Percentiles rank a stretch among this genome's conserved stretches.
Conservation (phyloP, 2,329 filamentous ascomycete species). For the Fusarium nygamai region DNA sequence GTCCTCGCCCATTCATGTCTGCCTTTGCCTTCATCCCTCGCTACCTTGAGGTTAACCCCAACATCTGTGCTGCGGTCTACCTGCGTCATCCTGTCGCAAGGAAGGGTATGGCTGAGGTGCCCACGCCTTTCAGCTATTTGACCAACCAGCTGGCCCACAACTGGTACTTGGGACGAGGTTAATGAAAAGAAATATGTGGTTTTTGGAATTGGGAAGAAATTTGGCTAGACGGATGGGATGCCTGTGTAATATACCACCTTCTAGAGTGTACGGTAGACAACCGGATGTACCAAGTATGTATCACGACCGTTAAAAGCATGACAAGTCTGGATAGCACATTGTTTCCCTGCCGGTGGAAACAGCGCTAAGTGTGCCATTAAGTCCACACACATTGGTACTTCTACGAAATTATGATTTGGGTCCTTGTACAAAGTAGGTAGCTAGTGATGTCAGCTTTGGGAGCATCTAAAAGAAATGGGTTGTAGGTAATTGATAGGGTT, state of each 20-base stretch:
- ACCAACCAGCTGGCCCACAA: conserved; percentile 87
- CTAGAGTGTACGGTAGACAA: conserved; percentile 46
- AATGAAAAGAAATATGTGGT: conserved; percentile 42
- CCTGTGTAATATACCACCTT: conserved; percentile 47
- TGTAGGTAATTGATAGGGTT: not conserved
- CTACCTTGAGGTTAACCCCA: conserved; percentile 98
- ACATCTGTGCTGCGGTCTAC: conserved; percentile 95
- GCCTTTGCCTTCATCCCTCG: conserved; percentile 94
- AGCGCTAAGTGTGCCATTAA: not conserved
- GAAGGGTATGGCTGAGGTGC: conserved; percentile 81
- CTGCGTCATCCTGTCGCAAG: conserved; percentile 91
- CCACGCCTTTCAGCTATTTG: conserved; percentile 78
- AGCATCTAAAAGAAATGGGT: not conserved
- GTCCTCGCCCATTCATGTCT: conserved; percentile 84
- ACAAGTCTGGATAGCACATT: conserved; percentile 8
- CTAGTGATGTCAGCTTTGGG: not conserved
- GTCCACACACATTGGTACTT: not conserved
- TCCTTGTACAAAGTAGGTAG: not conserved
- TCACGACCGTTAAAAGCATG: conserved; percentile 42
- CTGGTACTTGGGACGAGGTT: conserved; percentile 91
- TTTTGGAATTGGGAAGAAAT: conserved; percentile 23
- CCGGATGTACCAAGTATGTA: conserved; percentile 45
- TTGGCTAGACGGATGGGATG: conserved; percentile 36
- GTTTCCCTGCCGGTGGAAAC: not conserved
- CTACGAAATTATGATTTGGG: not conserved